Evolutionary conservation across 192 early-diverging fungal genomes (phyloP).

Genomic region (Coemansia asiatica): DNA sequence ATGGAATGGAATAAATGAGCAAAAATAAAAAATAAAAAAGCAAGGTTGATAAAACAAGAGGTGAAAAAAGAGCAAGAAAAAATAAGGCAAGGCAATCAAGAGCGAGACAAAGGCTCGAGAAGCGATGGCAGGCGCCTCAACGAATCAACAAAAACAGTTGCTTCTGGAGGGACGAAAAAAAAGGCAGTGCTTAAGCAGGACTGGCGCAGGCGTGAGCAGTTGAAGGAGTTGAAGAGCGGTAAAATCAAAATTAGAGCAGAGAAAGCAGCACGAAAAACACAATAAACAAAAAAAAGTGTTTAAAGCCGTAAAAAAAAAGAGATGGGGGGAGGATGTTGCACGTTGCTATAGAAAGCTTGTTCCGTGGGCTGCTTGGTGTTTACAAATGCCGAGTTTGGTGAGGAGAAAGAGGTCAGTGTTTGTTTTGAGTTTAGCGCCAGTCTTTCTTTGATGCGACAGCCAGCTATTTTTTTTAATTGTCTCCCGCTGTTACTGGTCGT

Average conservation of each 20-base stretch:
- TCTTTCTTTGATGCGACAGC: no score
- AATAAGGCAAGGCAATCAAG: neutral
- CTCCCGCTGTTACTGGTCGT: no score
- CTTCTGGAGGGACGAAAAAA: conserved; percentile 3
- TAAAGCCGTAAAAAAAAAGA: neutral
- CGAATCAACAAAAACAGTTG: conserved; percentile 12
- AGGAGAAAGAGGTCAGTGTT: neutral
- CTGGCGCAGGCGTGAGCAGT: neutral
- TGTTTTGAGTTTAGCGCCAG: no score
- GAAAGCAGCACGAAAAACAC: neutral
- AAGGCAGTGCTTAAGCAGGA: neutral
- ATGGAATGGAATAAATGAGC: neutral
- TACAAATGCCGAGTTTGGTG: neutral
- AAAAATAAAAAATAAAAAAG: neutral
- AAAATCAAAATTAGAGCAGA: neutral
- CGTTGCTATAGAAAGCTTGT: no score
- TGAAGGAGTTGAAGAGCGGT: neutral
- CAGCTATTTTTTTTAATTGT: no score
- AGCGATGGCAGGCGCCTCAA: neutral
- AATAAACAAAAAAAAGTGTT: neutral
- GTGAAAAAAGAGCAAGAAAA: conserved; percentile 1
- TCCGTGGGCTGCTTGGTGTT: no score
- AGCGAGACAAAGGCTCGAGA: conserved; percentile 3
- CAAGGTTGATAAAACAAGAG: neutral
- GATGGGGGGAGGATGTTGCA: neutral